These are phyloP conservation scores for Nannizziopsis arthrosporioides DNA, from an alignment of 2,329 filamentous ascomycete genomes.

Conservation along the genomic window DNA sequence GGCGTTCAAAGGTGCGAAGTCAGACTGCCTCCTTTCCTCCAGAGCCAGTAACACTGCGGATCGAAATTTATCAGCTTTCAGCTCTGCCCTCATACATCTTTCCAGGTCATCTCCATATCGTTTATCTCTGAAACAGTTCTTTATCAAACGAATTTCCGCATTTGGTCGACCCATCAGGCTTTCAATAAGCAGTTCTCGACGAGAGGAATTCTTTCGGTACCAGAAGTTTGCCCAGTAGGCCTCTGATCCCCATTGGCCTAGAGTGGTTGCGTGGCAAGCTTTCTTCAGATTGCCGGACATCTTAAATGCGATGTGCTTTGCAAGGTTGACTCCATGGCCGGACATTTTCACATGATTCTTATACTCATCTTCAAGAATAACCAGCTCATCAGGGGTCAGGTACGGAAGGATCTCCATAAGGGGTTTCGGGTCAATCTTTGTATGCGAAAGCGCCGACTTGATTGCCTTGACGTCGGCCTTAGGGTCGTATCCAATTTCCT, in stretches of 20 bases:
- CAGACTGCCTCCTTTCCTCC: slow-evolving; percentile 73
- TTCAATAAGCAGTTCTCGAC: slow-evolving; percentile 85
- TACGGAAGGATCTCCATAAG: slow-evolving; percentile 75
- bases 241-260: slow-evolving; percentile 85
- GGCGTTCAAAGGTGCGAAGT: slow-evolving; percentile 55
- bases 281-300: slow-evolving; percentile 61
- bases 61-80: slow-evolving; percentile 94
- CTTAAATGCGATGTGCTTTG: slow-evolving; percentile 40
- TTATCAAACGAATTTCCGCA: slow-evolving; percentile 75
- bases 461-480: slow-evolving; percentile 65
- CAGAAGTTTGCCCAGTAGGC: slow-evolving; percentile 98
- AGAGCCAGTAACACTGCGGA: slow-evolving; percentile 72
- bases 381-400: slow-evolving; percentile 75
- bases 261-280: slow-evolving; percentile 75
- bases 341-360: slow-evolving; percentile 68
- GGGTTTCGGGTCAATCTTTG: slow-evolving; percentile 55
- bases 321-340: slow-evolving; percentile 39
- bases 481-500: slow-evolving; percentile 67
- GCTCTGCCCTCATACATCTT: slow-evolving; percentile 80
- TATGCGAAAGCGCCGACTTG: slow-evolving; percentile 59
- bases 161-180: slow-evolving; percentile 82
- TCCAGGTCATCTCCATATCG: slow-evolving; percentile 73
- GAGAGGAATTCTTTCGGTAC: slow-evolving; percentile 78
- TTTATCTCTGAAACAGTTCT: slow-evolving; percentile 78
- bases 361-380: slow-evolving; percentile 77